phyloP scores from a whole-genome alignment of 306 rosid species.

The Calophaca sinica region DNA sequence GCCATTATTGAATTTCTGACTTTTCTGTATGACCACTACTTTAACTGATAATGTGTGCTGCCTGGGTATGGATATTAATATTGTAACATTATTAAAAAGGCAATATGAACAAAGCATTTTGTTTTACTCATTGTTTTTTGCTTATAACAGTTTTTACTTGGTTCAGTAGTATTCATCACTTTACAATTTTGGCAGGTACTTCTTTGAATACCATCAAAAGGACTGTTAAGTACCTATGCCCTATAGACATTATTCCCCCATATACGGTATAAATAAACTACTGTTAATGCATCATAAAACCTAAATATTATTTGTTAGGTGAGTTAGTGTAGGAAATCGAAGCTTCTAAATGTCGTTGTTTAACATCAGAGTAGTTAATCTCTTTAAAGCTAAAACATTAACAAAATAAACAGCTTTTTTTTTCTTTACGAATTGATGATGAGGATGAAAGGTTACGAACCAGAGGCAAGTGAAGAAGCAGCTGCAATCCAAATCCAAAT shows the following conservation, averaged over 20 bases:
- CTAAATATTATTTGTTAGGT: too few relatives aligned
- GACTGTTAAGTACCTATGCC: conserved; percentile 85
- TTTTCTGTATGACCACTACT: conserved; percentile 1
- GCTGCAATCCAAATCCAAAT: too few relatives aligned
- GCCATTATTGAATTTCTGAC: background rate
- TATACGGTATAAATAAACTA: conserved; percentile 53
- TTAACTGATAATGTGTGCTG: conserved; percentile 18
- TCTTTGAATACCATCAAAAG: conserved; percentile 81
- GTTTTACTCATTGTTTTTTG: conserved; percentile 1
- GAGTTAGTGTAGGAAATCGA: too few relatives aligned
- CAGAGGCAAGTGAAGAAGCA: too few relatives aligned
- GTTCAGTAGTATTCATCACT: conserved; percentile 35
- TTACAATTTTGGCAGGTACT: conserved; percentile 68
- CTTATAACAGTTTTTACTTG: conserved; percentile 24
- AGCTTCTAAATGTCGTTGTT: too few relatives aligned
- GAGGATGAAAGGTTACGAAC: too few relatives aligned
- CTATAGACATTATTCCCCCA: conserved; percentile 90
- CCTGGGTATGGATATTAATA: conserved; percentile 8
- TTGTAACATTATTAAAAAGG: background rate
- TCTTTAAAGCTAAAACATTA: too few relatives aligned
- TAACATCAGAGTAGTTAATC: too few relatives aligned
- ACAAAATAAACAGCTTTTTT: too few relatives aligned
- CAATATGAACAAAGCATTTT: conserved; percentile 17
- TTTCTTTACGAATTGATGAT: too few relatives aligned
- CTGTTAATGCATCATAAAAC: too few relatives aligned